Evolutionary conservation across 345 rosid genomes (phyloP).

Genomic region (Psidium guajava): DNA sequence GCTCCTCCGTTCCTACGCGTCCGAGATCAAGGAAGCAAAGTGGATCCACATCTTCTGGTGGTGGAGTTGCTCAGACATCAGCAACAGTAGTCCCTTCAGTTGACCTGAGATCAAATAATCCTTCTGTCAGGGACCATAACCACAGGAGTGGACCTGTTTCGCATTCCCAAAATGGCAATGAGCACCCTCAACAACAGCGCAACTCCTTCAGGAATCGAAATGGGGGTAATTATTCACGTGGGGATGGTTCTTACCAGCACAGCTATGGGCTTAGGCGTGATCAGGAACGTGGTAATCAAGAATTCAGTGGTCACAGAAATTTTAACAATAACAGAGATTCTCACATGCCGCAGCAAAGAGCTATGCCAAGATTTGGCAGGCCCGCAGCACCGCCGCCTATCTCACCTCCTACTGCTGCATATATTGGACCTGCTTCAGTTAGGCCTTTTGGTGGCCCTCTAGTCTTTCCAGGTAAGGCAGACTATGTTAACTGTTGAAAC

Average conservation of each 20-base stretch:
- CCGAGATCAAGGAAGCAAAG: conserved; percentile 35
- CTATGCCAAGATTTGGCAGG: conserved; percentile 39
- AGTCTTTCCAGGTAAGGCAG: conserved; percentile 57
- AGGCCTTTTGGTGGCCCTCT: conserved; percentile 48
- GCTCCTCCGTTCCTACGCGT: conserved; percentile 14
- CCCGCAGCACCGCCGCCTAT: conserved; percentile 31
- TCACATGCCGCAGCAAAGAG: conserved; percentile 55
- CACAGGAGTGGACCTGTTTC: conserved; percentile 45
- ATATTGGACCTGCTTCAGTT: conserved; percentile 35
- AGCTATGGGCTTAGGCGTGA: conserved; percentile 67
- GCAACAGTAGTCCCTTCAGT: conserved; percentile 18
- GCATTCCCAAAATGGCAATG: conserved; percentile 38
- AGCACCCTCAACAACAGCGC: conserved; percentile 53
- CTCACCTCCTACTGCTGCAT: conserved; percentile 24
- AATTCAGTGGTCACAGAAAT: conserved; percentile 49
- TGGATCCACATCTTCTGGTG: conserved; percentile 21
- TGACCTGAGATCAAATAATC: conserved; percentile 20
- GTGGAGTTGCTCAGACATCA: conserved; percentile 24
- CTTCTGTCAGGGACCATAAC: conserved; percentile 43
- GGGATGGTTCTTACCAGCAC: conserved; percentile 63
- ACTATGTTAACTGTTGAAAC: conserved; percentile 3
- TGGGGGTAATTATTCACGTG: conserved; percentile 38
- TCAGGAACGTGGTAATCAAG: conserved; percentile 61
- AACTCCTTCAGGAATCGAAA: conserved; percentile 51
- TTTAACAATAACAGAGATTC: conserved; percentile 52